Evolutionary conservation across 495 filamentous ascomycete genomes (phyloP), one percentile per base, ranked within the genome.

Genomic region (Aspergillus nanangensis): DNA sequence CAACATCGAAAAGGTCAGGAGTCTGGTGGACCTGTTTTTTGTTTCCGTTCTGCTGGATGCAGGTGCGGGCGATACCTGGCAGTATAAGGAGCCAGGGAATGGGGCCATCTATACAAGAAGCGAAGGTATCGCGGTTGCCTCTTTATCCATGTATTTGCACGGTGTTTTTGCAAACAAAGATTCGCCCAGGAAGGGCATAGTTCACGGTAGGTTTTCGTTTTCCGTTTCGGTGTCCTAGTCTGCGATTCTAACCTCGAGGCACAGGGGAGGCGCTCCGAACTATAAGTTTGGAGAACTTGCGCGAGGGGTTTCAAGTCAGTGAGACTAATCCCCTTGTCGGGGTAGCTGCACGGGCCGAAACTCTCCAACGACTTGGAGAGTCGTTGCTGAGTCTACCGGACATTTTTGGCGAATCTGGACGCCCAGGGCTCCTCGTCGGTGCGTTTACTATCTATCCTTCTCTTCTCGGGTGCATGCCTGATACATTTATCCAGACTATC

Each of bases 1-100:
- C 63, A 72, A 71, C 22, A 72, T 76, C 14, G 90, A 95, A 65
- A 78, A 81, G 43, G 85, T 83, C 23, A 83, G 88, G 21, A 77
- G 90, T 45, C 71, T 94, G 40, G 70, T 94, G 29, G 90, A 95
- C 57, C 74, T 95, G 13, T 94, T 94, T 67, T 72, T 94, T 37
- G 84, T 94, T 44, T 91, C 89, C n/a, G 90, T 95, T 13, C 72
- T 95, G 34, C 78, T 95, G 4, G 90, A 95, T 62, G 90, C 90
- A 3, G 90, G 90, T 3, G 88, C 90, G 1, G 90, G 90, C 19
- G 86, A 84, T 11, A 66, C 71, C 20, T 95, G 90, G 90, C 61
- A 62, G 3, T 82, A 75, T 47, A 67, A 61, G 1, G 78, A 78
- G 53, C 73, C 75, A 7, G 66, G 63, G 25, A 74, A 68, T 5